Conservation (phyloP, 371 early-diverging fungal species). For the Thermomucor indicae-seudaticae region DNA sequence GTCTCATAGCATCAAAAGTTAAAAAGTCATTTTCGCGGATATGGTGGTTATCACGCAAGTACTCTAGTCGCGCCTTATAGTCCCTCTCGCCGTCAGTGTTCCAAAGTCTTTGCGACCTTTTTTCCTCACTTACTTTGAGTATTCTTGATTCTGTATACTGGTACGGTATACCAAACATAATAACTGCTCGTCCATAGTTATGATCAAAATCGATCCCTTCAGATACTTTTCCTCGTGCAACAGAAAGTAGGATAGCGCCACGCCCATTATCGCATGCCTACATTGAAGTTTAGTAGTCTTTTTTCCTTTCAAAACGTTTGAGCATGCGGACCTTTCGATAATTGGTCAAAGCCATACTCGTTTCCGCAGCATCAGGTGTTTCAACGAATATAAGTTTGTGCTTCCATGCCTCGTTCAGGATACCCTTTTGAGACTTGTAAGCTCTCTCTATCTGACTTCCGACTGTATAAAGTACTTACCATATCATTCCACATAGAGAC, state of each 20-base stretch:
- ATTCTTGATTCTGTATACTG: slow-evolving; percentile 98
- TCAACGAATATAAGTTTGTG: slow-evolving; percentile 99
- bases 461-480: slow-evolving; percentile 26
- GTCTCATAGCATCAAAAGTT: slow-evolving; percentile 99
- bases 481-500: slow-evolving; percentile 98
- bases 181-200: slow-evolving; percentile 97
- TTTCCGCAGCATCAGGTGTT: slow-evolving; percentile 99
- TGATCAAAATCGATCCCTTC: slow-evolving; percentile 99
- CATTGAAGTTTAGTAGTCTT: neutral
- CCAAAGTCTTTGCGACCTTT: neutral
- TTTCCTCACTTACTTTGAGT: slow-evolving; percentile 58
- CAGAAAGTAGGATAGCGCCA: slow-evolving; percentile 97
- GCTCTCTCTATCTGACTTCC: neutral
- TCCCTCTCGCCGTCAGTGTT: neutral
- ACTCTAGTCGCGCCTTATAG: slow-evolving; percentile 88
- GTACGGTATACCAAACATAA: slow-evolving; percentile 99
- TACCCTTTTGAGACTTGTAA: slow-evolving; percentile 52
- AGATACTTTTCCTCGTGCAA: slow-evolving; percentile 99
- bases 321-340: slow-evolving; percentile 67
- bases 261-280: slow-evolving; percentile 98
- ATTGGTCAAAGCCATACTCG: slow-evolving; percentile 92
- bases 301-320: no score
- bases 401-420: slow-evolving; percentile 92
- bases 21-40: slow-evolving; percentile 99
- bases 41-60: slow-evolving; percentile 87